Evolutionary conservation across 148 eudicot genomes (phyloP), one percentile per base, ranked within the genome.

Genomic region (Hydrangea macrophylla): DNA sequence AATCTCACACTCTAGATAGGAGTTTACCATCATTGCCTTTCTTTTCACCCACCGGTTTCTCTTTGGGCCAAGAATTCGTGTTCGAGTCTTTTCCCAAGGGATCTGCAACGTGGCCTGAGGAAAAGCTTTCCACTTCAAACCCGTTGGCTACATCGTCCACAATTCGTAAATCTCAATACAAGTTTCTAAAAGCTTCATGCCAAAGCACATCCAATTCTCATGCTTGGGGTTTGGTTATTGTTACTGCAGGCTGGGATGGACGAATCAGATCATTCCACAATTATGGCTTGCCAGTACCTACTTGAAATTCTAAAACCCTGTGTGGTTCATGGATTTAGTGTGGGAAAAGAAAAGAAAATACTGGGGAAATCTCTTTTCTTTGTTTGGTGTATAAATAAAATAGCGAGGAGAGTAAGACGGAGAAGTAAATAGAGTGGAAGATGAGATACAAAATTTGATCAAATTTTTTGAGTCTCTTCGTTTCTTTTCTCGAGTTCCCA

Each of bases 91-190:
- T 64, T 44, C 81, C 86, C 44, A 88, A 81, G 69, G 96, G 92
- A 74, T 84, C 96, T 4, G 96, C 95, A 45, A 87, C 93, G 51
- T 94, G 99, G 97, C 99, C 99, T 3, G 99, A 87, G 82, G 99
- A 94, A 63, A 87, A 82, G 73, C 91, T 94, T 40, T 80, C 82
- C 50, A 50, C 62, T 54, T 74, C 80, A 37, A 61, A 75, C 42
- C n/a, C n/a, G 15, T 50, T 60, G 4, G 51, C 71, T 26, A 3
- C 24, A 18, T 12, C 83, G 13, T 70, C 86, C 26, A 44, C 80
- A 5, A 70, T 86, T 66, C 72, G 80, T 65, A 89, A 80, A 70
- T 80, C 96, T 4, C 88, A 87, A 56, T 87, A 82, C 77, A 89
- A 84, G 72, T 83, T 94, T 61, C 69, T 94, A 31, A 91, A 71